These are phyloP conservation scores for Biscutella laevigata DNA, from an alignment of 441 rosid genomes.

Conservation along the genomic window DNA sequence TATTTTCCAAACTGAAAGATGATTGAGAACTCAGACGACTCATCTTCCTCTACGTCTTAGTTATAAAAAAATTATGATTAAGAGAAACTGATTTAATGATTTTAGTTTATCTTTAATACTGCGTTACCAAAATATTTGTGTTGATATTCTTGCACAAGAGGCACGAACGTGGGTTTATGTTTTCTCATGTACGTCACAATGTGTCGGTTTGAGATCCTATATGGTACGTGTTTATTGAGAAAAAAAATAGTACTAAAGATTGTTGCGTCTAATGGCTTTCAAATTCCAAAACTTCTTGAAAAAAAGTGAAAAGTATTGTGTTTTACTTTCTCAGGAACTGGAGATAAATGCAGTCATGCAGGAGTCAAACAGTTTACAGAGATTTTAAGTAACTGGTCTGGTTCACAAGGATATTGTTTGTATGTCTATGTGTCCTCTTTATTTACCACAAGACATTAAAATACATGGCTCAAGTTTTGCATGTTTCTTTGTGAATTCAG, in stretches of 20 bases:
- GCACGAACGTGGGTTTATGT: no score
- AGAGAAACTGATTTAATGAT: no score
- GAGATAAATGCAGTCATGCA: constrained; percentile 50
- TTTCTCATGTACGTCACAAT: no score
- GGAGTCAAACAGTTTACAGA: constrained; percentile 56
- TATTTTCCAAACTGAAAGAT: no score
- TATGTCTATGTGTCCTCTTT: constrained; percentile 26
- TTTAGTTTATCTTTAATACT: no score
- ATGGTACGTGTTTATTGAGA: not conserved
- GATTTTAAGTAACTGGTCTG: constrained; percentile 58
- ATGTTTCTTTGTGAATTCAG: constrained; percentile 27
- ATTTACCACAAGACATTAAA: not conserved
- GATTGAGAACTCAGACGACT: no score
- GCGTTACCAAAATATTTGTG: no score
- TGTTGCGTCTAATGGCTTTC: not conserved
- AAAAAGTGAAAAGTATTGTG: not conserved
- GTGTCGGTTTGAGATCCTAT: no score
- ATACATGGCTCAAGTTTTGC: not conserved
- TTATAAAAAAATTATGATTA: no score
- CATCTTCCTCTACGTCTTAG: no score
- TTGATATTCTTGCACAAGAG: no score
- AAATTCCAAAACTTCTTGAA: not conserved
- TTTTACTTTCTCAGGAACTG: constrained; percentile 39
- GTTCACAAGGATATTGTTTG: constrained; percentile 71
- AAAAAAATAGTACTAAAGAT: not conserved